Evolutionary conservation across 1,139 yeast species (phyloP), one percentile per base, ranked within the genome.

Genomic region (Saccharomyces uvarum): DNA sequence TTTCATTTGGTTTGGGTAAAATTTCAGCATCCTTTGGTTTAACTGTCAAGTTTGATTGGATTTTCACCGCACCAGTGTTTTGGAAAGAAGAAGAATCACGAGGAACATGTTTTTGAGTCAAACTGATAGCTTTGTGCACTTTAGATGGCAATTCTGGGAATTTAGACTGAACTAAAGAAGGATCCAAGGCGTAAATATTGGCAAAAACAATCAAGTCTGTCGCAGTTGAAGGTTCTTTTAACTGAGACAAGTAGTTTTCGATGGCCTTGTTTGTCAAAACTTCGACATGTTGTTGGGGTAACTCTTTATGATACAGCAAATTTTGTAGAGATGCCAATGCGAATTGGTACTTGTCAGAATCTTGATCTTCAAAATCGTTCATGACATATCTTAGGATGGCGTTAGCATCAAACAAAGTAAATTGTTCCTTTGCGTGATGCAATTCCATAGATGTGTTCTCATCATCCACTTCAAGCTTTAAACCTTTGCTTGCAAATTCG

Each of bases 301-400:
- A 54, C 14, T 53, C 54, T 4, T 60, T 54, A 46, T 61, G 59
- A 47, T 64, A 56, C 7, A 64, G 53, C 47, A 61, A 46, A 14
- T 66, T 64, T 55, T 68, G 70, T 55, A 74, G 57, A 47, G 66
- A 59, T 53, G 72, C 61, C 58, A 75, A 68, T 55, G 77, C 62
- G 68, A 64, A 61, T 42, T 66, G 54, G 63, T 68, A 67, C 70
- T 80, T 69, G 67, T 80, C 70, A 60, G 57, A 58, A n/a, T 59
- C 53, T 19, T 62, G 54, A 46, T 59, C 66, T 5, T 67, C 60
- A 57, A 78, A 83, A 61, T 79, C 81, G 24, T 76, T 72, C 51
- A 82, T 74, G 57, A 86, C 74, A 65, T 81, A 88, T 69, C 85
- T 82, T 56, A 88, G 90, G 57, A 90, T 86, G 26, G 97, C 88